Evolutionary conservation across 495 filamentous ascomycete species (phyloP), one percentile per base, ranked within the genome.

Genomic region (Penicillium dipodomyicola): DNA sequence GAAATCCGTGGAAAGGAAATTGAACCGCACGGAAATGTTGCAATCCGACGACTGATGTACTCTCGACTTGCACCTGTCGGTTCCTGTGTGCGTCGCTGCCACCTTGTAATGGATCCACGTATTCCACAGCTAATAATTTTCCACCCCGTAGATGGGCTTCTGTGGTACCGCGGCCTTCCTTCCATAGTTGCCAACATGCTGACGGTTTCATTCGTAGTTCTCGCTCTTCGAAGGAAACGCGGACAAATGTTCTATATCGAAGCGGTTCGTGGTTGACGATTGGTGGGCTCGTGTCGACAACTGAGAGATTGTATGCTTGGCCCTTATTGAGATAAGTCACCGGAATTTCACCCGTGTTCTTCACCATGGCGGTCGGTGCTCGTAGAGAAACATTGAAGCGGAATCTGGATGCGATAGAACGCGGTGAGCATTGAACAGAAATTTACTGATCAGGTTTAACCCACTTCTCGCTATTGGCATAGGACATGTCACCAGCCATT

Each of bases 1-100:
- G 67, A 97, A 98, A 66, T 98, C 94, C 14, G 93, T 98, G 0
- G 94, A 98, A 0, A 97, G 80, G 65, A 98, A 98, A 70, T 98
- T 97, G 80, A 97, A 98, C 45, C 92, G 89, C 15, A 97, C 89
- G 12, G 90, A 84, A 35, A 98, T 82, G 25, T 80, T 86, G 72
- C 90, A 94, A 51, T 96, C 92, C 91, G 65, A 97, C 93, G 57
- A 96, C 93, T 0, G 89, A 96, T 40, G 88, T 83, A 14, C 72
- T 83, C 57, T 96, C 91, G 4, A 97, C 77, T 58, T 93, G 90
- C 7, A 94, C 76, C 35, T 84, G 84, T 22, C 89, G 87, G 57
- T 82, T 79, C 64, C 86, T 87, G 42, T 85, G 78, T 51, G 88
- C 84, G n/a, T 87, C 83, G 8, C 86, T 84, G 1, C 79, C 82